Conservation (phyloP, 257 asterid genomes). For the Verbena officinalis region DNA sequence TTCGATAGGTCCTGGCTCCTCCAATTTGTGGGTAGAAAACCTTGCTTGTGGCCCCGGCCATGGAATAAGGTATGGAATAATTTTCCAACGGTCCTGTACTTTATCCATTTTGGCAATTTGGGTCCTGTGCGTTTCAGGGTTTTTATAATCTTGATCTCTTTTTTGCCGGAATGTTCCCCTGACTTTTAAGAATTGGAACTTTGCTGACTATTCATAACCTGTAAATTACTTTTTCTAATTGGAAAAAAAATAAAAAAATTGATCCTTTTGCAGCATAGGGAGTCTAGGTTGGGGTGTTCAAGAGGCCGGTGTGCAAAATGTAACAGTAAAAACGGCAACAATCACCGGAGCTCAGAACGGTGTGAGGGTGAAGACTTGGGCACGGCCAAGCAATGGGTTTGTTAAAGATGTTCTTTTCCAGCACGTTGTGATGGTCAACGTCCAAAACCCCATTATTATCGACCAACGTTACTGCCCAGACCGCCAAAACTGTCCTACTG, state of each 20-base stretch:
- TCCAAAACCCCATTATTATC: slow-evolving; percentile 63
- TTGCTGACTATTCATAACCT: too few relatives aligned
- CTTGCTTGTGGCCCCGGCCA: slow-evolving; percentile 61
- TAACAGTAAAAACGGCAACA: slow-evolving; percentile 43
- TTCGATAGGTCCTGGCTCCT: slow-evolving; percentile 53
- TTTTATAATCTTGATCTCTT: too few relatives aligned
- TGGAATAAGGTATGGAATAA: slow-evolving; percentile 63
- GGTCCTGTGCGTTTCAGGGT: too few relatives aligned
- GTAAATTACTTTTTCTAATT: too few relatives aligned
- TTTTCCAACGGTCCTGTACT: too few relatives aligned
- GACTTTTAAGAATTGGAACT: too few relatives aligned
- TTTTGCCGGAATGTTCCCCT: too few relatives aligned
- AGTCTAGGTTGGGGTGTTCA: slow-evolving; percentile 51
- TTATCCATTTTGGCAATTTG: too few relatives aligned
- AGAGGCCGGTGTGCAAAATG: slow-evolving; percentile 64
- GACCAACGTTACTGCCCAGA: slow-evolving; percentile 66
- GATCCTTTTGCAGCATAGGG: slow-evolving; percentile 53
- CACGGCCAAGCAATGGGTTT: slow-evolving; percentile 63
- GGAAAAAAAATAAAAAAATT: too few relatives aligned
- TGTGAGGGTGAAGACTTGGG: slow-evolving; percentile 63
- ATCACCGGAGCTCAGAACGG: slow-evolving; percentile 57
- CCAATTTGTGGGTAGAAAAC: slow-evolving; percentile 41
- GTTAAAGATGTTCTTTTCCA: slow-evolving; percentile 49
- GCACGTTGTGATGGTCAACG: slow-evolving; percentile 53
- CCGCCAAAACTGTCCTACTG: slow-evolving; percentile 47